Percentiles rank a stretch among this genome's conserved stretches.
Evolutionary conservation across 306 rosid species (phyloP).

Genomic region (Cicer pinnatifidum): DNA sequence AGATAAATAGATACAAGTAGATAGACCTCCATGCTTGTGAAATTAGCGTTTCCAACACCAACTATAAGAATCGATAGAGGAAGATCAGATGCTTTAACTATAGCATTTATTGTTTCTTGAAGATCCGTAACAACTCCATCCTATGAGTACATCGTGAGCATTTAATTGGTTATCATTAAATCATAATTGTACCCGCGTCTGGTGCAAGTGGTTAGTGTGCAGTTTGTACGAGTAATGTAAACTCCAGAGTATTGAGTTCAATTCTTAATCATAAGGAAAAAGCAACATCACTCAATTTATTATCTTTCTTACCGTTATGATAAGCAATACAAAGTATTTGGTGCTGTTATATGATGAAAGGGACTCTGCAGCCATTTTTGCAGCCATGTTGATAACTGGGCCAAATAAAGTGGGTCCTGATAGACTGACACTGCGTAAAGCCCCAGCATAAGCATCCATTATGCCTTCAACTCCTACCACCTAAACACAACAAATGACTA

Average conservation of each 20-base stretch:
- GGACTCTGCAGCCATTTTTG: constrained; percentile 68
- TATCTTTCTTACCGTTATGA: constrained; percentile 66
- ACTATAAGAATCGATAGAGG: constrained; percentile 84
- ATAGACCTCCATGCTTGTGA: constrained; percentile 73
- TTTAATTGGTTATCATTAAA: not conserved
- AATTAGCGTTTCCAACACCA: constrained; percentile 87
- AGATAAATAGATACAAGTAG: not conserved
- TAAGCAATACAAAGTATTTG: constrained; percentile 73
- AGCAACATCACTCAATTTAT: not conserved
- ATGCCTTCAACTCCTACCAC: constrained; percentile 87
- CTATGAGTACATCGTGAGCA: constrained; percentile 43
- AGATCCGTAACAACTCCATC: constrained; percentile 90
- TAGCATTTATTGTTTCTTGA: constrained; percentile 78
- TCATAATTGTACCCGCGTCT: not conserved
- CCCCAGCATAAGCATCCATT: constrained; percentile 71
- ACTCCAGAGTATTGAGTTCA: too few relatives aligned
- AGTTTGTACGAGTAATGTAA: too few relatives aligned
- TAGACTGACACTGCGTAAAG: constrained; percentile 60
- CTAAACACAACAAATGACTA: constrained; percentile 44
- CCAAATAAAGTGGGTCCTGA: constrained; percentile 92
- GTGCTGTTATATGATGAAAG: constrained; percentile 45
- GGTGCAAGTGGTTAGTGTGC: too few relatives aligned
- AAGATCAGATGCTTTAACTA: constrained; percentile 87
- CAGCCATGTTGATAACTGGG: constrained; percentile 73
- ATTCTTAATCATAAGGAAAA: not conserved